Base-by-base conservation (phyloP, 495 filamentous ascomycete genomes). In the Tuber aestivum region DNA sequence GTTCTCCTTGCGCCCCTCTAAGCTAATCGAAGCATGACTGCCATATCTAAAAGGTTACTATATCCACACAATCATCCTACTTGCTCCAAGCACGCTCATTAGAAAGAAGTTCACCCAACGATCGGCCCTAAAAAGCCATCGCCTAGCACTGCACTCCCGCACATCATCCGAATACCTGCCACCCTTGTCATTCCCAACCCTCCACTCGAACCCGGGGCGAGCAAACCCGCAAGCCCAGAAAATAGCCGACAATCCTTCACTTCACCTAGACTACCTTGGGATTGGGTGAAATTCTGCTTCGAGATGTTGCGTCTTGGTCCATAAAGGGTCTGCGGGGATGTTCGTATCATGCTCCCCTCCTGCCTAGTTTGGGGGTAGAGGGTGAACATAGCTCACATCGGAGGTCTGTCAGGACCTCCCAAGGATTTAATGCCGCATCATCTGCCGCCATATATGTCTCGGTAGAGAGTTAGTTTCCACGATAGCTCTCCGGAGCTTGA, bases 401-500 rank as follows among this genome's bases (percentile, higher is more conserved):
- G 75, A 97, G 89, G 37, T 87, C 87, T 79, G 93, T 90, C 35
- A 97, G 87, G 2, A 91, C 90, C 77, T 92, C 94, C 91, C 93
- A 97, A 50, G 98, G 87, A 65, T 90, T 90, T 35, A 97, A 84
- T 0, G 94, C 95, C n/a, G 94, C 94, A 32, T 88, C 87, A 85
- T 98, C 95, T 14, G 94, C 95, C 0, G 91, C 91, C 76, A 90
- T 87, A 78, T 89, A 97, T 83, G 84, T 69, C 23, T 74, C 76
- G 86, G 82, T 72, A 97, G 87, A 8, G 93, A 91, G 81, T 97
- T 97, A 27, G 90, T 88, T 3, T 92, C 90, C 21, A 93, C 87
- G 21, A 99, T 85, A 5, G 92, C 92, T 83, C 97, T 97, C 80
- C 98, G 95, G 12, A 98, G 85, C 74, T 93, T 91, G 80, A 99